Base-by-base conservation (phyloP, 78 protist genomes). In the Mastigamoeba balamuthi region DNA sequence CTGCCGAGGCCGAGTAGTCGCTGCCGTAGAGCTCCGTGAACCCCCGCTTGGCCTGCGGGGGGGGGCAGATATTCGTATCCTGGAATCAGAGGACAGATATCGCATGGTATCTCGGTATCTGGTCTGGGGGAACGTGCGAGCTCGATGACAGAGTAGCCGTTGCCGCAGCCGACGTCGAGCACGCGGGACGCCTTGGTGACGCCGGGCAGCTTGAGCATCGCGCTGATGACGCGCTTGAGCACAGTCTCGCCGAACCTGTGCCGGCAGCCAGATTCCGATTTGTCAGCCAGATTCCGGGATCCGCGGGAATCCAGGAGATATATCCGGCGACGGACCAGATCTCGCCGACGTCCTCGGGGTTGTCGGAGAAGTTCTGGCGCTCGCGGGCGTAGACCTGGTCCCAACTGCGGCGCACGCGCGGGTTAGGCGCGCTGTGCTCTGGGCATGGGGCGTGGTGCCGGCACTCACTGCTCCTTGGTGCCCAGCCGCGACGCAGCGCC, bases 241-340 rank as follows among this genome's bases (percentile, higher is more conserved):
- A 79, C 75, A 17, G 86, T 30, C 44, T 74, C 63, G 38, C 86
- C 86, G 66, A 81, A 81, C 86, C 86, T 74, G 44, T 74, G 72
- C 30, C 74, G 80, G 33, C 84, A 78, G 7, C 66, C 77, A 80
- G 72, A 78, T 1, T 78, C 84, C 9, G 75, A 67, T 30, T 80
- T 78, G 52, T 71, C 38, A n/a, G n/a, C n/a, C 39, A 72, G 74
- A 40, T 74, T 66, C 36, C 74, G 71, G 17, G 74, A 35, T 42
- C 74, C 84, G 66, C 84, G 65, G 17, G 72, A 78, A 65, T 80
- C 72, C 25, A 68, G 58, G 1, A 27, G 25, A 40, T 80, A 78
- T 78, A 78, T 74, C 72, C 84, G 72, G 35, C n/a, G n/a, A n/a
- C n/a, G n/a, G n/a, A n/a, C 84, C 84, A 80, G 44, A 80, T 80